Evolutionary conservation across 306 rosid species (phyloP).

Genomic region (Trifolium repens): DNA sequence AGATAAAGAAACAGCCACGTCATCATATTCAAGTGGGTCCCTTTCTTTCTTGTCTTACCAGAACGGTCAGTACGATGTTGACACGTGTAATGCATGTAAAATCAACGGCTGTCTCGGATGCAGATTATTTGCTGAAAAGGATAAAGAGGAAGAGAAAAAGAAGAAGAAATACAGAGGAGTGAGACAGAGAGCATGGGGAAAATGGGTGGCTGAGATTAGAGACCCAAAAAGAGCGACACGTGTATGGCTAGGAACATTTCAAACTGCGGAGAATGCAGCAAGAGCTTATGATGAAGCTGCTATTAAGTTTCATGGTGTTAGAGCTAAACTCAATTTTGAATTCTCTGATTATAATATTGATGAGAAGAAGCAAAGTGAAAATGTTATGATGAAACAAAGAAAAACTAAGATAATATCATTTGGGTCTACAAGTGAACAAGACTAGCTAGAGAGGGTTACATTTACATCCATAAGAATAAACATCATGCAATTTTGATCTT

Average conservation of each 20-base stretch:
- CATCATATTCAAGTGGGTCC: constrained; percentile 26
- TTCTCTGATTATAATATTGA: constrained; percentile 21
- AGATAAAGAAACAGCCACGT: constrained; percentile 3
- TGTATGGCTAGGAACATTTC: constrained; percentile 69
- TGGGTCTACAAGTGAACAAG: neutral
- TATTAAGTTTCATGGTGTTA: constrained; percentile 50
- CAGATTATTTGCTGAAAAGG: constrained; percentile 37
- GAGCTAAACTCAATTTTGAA: constrained; percentile 57
- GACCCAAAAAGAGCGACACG: constrained; percentile 50
- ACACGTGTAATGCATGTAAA: constrained; percentile 44
- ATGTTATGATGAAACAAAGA: neutral
- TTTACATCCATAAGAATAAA: neutral
- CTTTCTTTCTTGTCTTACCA: neutral
- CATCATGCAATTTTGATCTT: neutral
- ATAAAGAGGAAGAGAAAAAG: neutral
- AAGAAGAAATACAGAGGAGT: constrained; percentile 56
- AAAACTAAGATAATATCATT: neutral
- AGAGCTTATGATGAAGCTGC: constrained; percentile 69
- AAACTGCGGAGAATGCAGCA: constrained; percentile 60
- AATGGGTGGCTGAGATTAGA: constrained; percentile 71
- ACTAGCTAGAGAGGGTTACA: neutral
- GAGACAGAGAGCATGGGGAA: constrained; percentile 71
- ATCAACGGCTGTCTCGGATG: constrained; percentile 59
- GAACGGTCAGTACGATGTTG: neutral
- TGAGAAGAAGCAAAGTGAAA: neutral